These are phyloP conservation scores for Paradendryphiella salina DNA, from an alignment of 2,329 filamentous ascomycete genomes.

Conservation along the genomic window DNA sequence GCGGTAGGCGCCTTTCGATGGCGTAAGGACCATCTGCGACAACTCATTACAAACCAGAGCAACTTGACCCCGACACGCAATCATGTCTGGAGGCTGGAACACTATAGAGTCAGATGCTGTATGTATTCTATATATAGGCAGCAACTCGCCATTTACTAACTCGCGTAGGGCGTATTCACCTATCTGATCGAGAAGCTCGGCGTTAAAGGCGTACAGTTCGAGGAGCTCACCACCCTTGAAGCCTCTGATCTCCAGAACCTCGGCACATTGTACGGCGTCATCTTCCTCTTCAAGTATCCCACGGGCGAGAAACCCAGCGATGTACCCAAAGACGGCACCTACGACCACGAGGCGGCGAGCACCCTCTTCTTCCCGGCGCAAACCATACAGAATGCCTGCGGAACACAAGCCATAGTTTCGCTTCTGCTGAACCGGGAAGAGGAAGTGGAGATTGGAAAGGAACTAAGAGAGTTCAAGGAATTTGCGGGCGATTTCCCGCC, in stretches of 20 bases:
- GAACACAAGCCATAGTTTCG: constrained; percentile 90
- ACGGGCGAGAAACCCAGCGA: constrained; percentile 67
- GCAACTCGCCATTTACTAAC: constrained; percentile 10
- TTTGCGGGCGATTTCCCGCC: constrained; percentile 82
- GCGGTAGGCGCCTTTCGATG: constrained; percentile 21
- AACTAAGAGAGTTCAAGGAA: constrained; percentile 78
- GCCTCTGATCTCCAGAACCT: constrained; percentile 70
- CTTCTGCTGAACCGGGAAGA: constrained; percentile 83
- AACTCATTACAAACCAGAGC: constrained; percentile 12
- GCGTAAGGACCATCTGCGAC: constrained; percentile 15
- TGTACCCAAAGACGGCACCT: constrained; percentile 77
- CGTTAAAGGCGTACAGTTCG: constrained; percentile 92
- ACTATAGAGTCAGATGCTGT: constrained; percentile 68
- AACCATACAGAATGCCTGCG: constrained; percentile 98
- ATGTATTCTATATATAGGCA: constrained; percentile 45
- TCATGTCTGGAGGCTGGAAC: constrained; percentile 28
- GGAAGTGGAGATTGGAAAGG: constrained; percentile 70
- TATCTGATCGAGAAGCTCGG: constrained; percentile 91
- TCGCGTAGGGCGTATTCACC: constrained; percentile 83
- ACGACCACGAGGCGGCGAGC: constrained; percentile 74
- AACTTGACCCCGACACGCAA: constrained; percentile 1
- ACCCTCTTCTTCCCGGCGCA: constrained; percentile 92
- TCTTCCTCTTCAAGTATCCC: constrained; percentile 98
- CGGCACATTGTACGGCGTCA: constrained; percentile 77
- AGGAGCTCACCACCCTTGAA: constrained; percentile 91